Conservation (phyloP, 2,329 filamentous ascomycete genomes). For the Aspergillus novoparasiticus region DNA sequence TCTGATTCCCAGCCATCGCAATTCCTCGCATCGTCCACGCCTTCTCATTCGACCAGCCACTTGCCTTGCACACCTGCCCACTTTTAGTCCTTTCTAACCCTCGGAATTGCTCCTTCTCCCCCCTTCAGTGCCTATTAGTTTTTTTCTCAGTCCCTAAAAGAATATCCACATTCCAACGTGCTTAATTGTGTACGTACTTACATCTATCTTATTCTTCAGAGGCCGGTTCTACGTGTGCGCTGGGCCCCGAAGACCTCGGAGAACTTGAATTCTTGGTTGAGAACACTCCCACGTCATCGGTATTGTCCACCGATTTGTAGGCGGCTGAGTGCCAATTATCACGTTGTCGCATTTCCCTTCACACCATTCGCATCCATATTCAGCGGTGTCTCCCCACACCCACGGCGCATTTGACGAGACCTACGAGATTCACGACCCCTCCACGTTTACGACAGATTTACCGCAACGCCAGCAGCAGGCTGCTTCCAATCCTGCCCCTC, state of each 20-base stretch:
- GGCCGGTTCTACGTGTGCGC: conserved; percentile 12
- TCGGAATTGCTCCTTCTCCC: conserved; percentile 15
- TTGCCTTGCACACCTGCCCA: conserved; percentile 20
- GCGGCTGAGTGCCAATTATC: conserved; percentile 20
- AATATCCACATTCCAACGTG: conserved; percentile 31
- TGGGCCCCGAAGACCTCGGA: conserved; percentile 1
- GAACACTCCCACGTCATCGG: background rate
- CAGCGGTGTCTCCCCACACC: conserved; percentile 48
- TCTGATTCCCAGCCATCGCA: conserved; percentile 42
- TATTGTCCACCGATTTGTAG: background rate
- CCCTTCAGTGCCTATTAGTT: conserved; percentile 16
- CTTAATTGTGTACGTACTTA: conserved; percentile 12
- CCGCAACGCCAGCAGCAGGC: conserved; percentile 52
- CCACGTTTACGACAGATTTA: conserved; percentile 46
- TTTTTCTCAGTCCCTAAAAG: conserved; percentile 8
- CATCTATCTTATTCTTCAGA: conserved; percentile 10
- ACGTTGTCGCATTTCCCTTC: conserved; percentile 37
- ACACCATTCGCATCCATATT: conserved; percentile 23
- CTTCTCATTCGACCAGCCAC: conserved; percentile 36
- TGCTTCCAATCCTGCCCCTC: conserved; percentile 45
- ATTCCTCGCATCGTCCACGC: conserved; percentile 30
- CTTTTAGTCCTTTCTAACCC: conserved; percentile 13
- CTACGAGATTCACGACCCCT: conserved; percentile 56
- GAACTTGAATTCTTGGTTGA: background rate
- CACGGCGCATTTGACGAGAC: conserved; percentile 53